phyloP scores from a whole-genome alignment of 768 basidiomycete species.

The Erythrobasidium yunnanense region DNA sequence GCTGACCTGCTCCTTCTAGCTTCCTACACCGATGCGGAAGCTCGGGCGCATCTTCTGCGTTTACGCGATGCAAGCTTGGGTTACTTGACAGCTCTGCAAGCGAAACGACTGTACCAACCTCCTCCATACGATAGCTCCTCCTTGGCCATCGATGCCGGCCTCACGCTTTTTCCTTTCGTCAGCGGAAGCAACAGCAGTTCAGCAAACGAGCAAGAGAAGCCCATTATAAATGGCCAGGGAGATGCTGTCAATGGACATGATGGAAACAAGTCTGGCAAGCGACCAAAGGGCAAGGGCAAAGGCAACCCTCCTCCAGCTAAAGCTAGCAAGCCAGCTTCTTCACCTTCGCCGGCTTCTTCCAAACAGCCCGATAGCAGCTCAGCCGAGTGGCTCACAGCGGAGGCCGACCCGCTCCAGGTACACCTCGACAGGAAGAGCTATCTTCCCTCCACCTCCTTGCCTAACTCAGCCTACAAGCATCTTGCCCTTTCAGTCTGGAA shows the following conservation, averaged over 20 bases:
- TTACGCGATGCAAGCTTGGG: conserved; percentile 41
- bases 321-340: conserved; percentile 21
- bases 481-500: conserved; percentile 45
- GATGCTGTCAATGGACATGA: conserved; percentile 1
- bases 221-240: background rate
- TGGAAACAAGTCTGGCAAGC: conserved; percentile 35
- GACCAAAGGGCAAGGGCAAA: conserved; percentile 40
- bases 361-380: no score
- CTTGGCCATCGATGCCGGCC: conserved; percentile 30
- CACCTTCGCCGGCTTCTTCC: conserved; percentile 25
- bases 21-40: conserved; percentile 43
- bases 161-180: conserved; percentile 29
- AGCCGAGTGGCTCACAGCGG: background rate
- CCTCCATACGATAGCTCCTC: conserved; percentile 35
- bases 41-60: conserved; percentile 43
- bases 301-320: conserved; percentile 31
- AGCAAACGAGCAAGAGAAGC: background rate
- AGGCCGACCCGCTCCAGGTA: conserved; percentile 20
- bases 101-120: conserved; percentile 21
- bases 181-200: background rate
- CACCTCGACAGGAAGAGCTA: conserved; percentile 27
- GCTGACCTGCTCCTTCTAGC: conserved; percentile 33
- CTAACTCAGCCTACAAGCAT: conserved; percentile 39
- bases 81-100: conserved; percentile 29
- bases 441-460: conserved; percentile 30